A percentile compares a stretch with the other conserved stretches of the same genome.
These are phyloP conservation scores for Crithidia sp. DNA, from an alignment of 208 protist species.

Conservation along the genomic window DNA sequence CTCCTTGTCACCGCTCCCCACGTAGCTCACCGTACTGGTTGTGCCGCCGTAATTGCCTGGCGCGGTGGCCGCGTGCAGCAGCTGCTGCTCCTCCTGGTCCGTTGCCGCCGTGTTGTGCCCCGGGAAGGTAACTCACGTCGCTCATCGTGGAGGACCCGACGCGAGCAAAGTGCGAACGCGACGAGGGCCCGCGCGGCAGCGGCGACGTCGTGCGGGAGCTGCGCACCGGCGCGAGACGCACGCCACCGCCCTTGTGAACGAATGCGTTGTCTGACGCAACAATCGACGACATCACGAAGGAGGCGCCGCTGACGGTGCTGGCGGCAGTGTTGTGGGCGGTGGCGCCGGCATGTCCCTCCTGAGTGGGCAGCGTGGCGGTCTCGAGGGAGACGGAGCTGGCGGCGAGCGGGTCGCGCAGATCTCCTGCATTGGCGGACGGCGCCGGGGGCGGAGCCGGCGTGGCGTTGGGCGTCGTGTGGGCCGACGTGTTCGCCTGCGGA, in stretches of 20 bases:
- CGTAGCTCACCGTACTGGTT: background rate
- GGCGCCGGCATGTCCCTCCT: background rate
- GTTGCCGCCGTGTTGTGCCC: conserved; percentile 19
- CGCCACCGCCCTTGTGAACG: conserved; percentile 35
- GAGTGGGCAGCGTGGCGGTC: background rate
- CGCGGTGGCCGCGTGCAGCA: conserved; percentile 7
- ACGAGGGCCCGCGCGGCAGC: background rate
- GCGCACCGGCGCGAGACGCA: conserved; percentile 50
- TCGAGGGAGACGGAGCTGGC: conserved; percentile 8
- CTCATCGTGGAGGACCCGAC: background rate
- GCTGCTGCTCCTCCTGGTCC: conserved; percentile 12
- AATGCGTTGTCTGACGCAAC: conserved; percentile 39
- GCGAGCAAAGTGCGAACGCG: background rate
- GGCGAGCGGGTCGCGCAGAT: conserved; percentile 6
- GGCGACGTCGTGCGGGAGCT: conserved; percentile 7
- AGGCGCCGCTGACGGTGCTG: conserved; percentile 17
- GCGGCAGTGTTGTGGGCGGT: background rate
- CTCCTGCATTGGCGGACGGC: background rate
- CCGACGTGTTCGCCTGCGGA: background rate
- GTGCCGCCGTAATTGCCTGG: conserved; percentile 26
- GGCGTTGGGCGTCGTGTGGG: background rate
- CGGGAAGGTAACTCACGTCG: conserved; percentile 20
- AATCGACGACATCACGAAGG: conserved; percentile 51
- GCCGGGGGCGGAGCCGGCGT: background rate
- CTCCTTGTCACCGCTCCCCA: background rate